These are phyloP conservation scores for Chrysosporium keratinophilum DNA, from an alignment of 2,329 filamentous ascomycete genomes.

Conservation along the genomic window DNA sequence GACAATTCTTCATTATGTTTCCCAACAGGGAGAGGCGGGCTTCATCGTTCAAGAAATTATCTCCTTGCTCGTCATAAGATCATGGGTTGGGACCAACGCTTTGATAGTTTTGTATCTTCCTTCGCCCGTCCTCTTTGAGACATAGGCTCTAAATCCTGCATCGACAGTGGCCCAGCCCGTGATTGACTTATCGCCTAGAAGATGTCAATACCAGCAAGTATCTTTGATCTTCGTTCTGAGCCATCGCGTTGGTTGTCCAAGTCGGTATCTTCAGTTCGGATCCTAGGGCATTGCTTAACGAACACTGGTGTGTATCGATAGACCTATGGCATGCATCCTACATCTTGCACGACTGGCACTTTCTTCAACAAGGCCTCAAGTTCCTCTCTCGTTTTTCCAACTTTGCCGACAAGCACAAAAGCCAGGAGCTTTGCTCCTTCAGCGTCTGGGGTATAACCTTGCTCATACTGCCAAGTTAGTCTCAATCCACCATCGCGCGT, in stretches of 20 bases:
- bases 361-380: slow-evolving; percentile 1
- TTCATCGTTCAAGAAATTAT: neutral
- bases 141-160: slow-evolving; percentile 1
- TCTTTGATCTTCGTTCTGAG: neutral
- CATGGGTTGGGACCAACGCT: neutral
- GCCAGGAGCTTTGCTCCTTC: neutral
- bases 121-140: neutral
- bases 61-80: slow-evolving; percentile 2
- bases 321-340: neutral
- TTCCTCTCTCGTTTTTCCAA: neutral
- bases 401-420: neutral
- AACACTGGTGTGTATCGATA: neutral
- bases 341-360: slow-evolving; percentile 4
- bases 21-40: too few relatives aligned
- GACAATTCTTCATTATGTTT: too few relatives aligned
- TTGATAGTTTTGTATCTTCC: slow-evolving; percentile 1
- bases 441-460: neutral
- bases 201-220: neutral
- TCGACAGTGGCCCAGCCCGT: slow-evolving; percentile 6
- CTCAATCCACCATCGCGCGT: neutral
- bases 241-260: slow-evolving; percentile 3
- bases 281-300: neutral
- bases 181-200: slow-evolving; percentile 1
- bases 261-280: slow-evolving; percentile 8
- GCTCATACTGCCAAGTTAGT: slow-evolving; percentile 4